phyloP scores from a whole-genome alignment of 2,329 filamentous ascomycete genomes.

The Ceratocystis cacaofunesta region DNA sequence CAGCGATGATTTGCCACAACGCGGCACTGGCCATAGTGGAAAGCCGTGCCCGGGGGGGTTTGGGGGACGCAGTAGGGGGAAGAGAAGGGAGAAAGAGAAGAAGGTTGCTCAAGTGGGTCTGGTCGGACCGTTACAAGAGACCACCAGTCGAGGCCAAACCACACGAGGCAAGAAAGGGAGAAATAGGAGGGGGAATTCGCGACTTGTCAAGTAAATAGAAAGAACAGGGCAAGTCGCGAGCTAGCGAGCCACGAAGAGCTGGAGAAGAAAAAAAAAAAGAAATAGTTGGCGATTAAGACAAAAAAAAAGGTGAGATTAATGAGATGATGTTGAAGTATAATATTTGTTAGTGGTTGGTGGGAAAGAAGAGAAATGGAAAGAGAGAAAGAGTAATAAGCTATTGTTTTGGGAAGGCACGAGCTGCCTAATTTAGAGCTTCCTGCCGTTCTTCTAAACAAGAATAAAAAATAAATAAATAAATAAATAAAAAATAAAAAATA shows the following conservation, averaged over 20 bases:
- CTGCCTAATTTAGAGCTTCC: constrained; percentile 1
- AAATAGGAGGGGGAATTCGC: too few relatives aligned
- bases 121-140: neutral
- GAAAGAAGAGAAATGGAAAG: neutral
- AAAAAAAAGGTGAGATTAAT: too few relatives aligned
- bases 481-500: neutral
- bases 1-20: constrained; percentile 15
- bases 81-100: neutral
- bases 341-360: too few relatives aligned
- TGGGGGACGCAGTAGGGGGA: neutral
- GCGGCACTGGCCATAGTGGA: constrained; percentile 16
- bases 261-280: neutral
- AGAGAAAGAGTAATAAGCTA: neutral
- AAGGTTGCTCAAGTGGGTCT: neutral
- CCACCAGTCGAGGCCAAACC: too few relatives aligned
- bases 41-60: constrained; percentile 5
- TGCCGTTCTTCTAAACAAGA: neutral
- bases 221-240: too few relatives aligned
- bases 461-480: neutral
- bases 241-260: too few relatives aligned
- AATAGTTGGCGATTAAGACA: neutral
- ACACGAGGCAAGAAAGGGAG: too few relatives aligned
- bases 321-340: too few relatives aligned
- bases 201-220: too few relatives aligned
- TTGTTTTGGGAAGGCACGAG: neutral